Conservation (phyloP, 257 asterid genomes). For the Solanum sitiens region DNA sequence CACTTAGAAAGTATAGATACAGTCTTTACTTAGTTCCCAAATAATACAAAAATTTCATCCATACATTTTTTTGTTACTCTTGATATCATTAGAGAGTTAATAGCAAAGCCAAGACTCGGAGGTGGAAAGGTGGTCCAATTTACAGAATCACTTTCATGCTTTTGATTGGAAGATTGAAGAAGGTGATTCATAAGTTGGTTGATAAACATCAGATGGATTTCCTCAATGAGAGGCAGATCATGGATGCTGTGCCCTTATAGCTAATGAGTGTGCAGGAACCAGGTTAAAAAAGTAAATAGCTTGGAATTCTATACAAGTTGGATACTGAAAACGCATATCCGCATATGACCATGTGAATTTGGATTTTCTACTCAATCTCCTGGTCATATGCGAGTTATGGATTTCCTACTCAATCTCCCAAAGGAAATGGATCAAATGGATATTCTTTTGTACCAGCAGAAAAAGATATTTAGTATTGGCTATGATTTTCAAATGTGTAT, state of each 20-base stretch:
- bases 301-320: not conserved
- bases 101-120: not conserved
- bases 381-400: not conserved
- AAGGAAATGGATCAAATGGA: not conserved
- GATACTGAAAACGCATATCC: not conserved
- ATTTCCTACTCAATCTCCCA: not conserved
- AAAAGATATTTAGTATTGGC: not conserved
- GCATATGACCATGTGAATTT: not conserved
- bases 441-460: not conserved
- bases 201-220: not conserved
- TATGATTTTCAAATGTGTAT: not conserved
- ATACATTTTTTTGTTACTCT: not conserved
- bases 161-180: not conserved
- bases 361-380: not conserved
- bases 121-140: not conserved
- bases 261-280: not conserved
- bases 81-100: not conserved
- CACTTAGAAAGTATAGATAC: not conserved
- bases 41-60: not conserved
- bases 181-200: not conserved
- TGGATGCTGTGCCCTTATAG: not conserved
- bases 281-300: not conserved
- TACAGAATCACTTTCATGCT: not conserved
- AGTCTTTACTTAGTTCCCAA: not conserved
- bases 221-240: not conserved